Evolutionary conservation across 345 rosid species (phyloP), one percentile per base, ranked within the genome.

Genomic region (Aurinia saxatilis): DNA sequence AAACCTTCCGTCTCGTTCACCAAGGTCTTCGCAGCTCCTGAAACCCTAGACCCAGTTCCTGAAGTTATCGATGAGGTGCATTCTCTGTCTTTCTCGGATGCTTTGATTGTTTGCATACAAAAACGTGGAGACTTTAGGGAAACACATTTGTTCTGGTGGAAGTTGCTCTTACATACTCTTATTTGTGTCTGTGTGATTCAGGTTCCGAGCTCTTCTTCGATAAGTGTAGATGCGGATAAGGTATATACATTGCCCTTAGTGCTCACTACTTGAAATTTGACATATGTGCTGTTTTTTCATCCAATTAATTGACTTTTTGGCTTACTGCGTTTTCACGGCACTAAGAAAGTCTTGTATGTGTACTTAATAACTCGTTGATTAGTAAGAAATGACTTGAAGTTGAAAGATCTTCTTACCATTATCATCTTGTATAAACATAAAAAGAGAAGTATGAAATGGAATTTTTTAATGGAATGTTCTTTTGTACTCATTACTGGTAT

Each of bases 1-100:
- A 78, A 70, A 65, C 72, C 77, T 50, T 57, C 75, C 17, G 7
- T 38, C n/a, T 78, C 82, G 9, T 9, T 17, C 8, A 35, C 80
- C 47, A 83, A 70, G 79, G 69, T 80, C 58, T 80, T 75, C 60
- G 86, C 91, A 0, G 81, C 86, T 56, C 81, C 88, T 4, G 96
- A 90, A 54, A 75, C 79, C 55, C 46, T 86, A 73, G 80, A 76
- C 44, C 51, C 66, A 14, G 52, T 75, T 41, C 75, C 71, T 45
- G 87, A 76, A 48, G 41, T 66, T 47, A 54, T 79, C 39, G 84
- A 80, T 14, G 87, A 78, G 86, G 91, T 86, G 60, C 42, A 63
- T 8, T 65, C 40, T 31, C 5, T 48, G 4, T 41, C 40, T 29
- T 21, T 40, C 8, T 55, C 3, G 10, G 42, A 31, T 58, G n/a